Base-by-base conservation (phyloP, 2,329 filamentous ascomycete genomes). In the Botrytis galanthina region DNA sequence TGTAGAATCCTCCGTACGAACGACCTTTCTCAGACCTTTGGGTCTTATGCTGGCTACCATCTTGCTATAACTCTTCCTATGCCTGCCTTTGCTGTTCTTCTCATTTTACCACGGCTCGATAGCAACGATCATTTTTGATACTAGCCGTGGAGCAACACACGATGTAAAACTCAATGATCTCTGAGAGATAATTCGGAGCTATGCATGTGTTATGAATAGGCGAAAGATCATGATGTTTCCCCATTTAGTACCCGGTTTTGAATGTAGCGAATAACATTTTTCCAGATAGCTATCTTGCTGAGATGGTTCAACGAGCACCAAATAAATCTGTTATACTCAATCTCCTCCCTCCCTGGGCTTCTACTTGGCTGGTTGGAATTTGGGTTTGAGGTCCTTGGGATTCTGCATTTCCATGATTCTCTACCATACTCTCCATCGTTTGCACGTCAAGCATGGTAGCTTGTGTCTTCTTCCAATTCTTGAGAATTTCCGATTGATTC, bases 401-500 rank as follows among this genome's bases (percentile, higher is more conserved):
- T 22, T 70, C 75, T 44, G 73, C 69, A 46, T 73, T 73, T 32
- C 68, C 76, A 74, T 75, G 72, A 37, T 74, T 70, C 68, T 75
- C 76, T 16, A 71, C 61, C 54, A 54, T 73, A 2, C 59, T 59
- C 48, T 71, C 74, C 39, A 70, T 37, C 32, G 54, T 46, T 44
- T 74, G 60, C 37, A 64, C 39, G 22, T 57, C 70, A n/a, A 57
- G 57, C 63, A 46, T 54, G 22, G 35, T 66, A 22, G 66, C 70
- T 12, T 59, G 59, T 20, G 57, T 62, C 46, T 60, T 71, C 35
- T 63, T 73, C 80, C 80, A 81, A 70, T 77, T 77, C 46, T 75
- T 75, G 73, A 77, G 77, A 26, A 81, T 78, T 59, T 79, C 70
- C 26, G 72, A 51, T 60, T 76, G 77, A 73, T 80, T 79, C 22